These are phyloP conservation scores for Yamadazyma songkhlaensis DNA, from an alignment of 1,139 yeast species.

Conservation along the genomic window DNA sequence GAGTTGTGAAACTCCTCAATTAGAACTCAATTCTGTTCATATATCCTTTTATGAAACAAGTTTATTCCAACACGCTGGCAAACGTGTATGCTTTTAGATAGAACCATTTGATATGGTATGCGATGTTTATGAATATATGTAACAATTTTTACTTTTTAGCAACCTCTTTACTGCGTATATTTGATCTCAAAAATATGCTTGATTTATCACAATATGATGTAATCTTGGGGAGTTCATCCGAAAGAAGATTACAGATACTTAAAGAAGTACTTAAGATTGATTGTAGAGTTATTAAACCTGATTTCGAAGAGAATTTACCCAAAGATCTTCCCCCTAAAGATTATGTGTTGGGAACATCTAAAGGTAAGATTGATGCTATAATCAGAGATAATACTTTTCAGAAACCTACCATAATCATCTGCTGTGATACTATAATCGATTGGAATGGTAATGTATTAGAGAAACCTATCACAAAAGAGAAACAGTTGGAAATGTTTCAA, in stretches of 20 bases:
- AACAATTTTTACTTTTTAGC: neutral
- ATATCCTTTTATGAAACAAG: no score
- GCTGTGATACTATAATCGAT: slow-evolving; percentile 89
- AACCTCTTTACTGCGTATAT: no score
- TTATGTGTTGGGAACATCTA: slow-evolving; percentile 73
- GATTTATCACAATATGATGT: slow-evolving; percentile 7
- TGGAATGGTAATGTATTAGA: slow-evolving; percentile 62
- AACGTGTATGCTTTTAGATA: no score
- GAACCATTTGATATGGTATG: no score
- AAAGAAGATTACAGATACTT: slow-evolving; percentile 71
- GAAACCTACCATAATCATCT: slow-evolving; percentile 39
- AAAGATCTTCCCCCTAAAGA: slow-evolving; percentile 53
- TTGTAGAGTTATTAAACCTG: slow-evolving; percentile 49
- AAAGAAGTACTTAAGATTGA: slow-evolving; percentile 56
- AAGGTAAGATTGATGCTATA: slow-evolving; percentile 45
- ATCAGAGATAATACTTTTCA: slow-evolving; percentile 10
- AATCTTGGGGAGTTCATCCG: slow-evolving; percentile 81
- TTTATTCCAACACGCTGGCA: no score
- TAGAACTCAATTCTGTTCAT: no score
- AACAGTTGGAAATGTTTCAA: slow-evolving; percentile 43
- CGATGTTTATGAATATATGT: no score
- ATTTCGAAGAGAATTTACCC: slow-evolving; percentile 71
- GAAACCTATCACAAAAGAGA: slow-evolving; percentile 59
- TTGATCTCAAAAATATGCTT: neutral
- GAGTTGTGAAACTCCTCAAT: no score